phyloP scores from a whole-genome alignment of 257 asterid genomes.

The Solanum chaucha region DNA sequence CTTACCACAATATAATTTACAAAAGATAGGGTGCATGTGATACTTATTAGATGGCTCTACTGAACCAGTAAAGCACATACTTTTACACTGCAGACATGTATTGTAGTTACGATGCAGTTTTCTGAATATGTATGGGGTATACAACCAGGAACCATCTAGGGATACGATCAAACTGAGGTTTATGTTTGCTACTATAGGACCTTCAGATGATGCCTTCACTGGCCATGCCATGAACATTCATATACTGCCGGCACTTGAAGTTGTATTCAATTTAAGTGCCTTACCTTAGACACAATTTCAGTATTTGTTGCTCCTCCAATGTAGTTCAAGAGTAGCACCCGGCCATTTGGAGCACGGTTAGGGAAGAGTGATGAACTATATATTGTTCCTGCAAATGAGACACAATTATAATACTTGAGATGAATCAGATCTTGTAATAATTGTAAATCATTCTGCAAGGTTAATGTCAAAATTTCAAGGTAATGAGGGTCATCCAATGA shows the following conservation, averaged over 20 bases:
- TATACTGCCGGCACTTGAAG: background rate
- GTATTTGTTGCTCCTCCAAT: constrained; percentile 90
- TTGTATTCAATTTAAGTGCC: background rate
- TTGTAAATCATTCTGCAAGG: background rate
- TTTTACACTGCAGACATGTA: background rate
- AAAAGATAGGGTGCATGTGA: background rate
- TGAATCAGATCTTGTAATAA: background rate
- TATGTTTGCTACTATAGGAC: background rate
- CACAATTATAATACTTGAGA: background rate
- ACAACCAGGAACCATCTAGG: background rate
- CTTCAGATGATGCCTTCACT: background rate
- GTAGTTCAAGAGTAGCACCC: constrained; percentile 87
- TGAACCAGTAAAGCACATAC: background rate
- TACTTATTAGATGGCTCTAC: background rate
- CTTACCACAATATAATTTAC: background rate
- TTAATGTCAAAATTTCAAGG: background rate
- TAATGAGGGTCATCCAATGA: background rate
- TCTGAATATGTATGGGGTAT: background rate
- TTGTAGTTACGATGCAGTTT: background rate
- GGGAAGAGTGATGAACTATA: constrained; percentile 98
- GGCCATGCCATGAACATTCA: background rate
- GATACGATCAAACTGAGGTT: background rate
- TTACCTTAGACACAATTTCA: constrained; percentile 74
- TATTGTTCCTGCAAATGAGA: constrained; percentile 65
- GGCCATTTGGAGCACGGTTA: constrained; percentile 88